Evolutionary conservation across 192 early-diverging fungal genomes (phyloP).

Genomic region (Spizellomyces sp.): DNA sequence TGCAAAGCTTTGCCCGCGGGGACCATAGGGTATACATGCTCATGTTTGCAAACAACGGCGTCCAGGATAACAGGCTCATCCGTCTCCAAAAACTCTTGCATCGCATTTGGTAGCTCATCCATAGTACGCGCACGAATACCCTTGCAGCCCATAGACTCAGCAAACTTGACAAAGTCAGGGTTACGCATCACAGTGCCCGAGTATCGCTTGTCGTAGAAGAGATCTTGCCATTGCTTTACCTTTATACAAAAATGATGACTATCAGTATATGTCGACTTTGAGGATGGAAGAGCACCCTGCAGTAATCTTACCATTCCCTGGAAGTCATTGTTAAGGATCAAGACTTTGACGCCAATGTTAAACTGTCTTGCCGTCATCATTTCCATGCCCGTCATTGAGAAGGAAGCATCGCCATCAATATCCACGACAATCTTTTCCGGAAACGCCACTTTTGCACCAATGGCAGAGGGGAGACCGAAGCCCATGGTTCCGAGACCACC

Average conservation of each 20-base stretch:
- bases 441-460: slow-evolving; percentile 94
- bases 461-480: slow-evolving; percentile 92
- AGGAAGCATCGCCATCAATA: slow-evolving; percentile 98
- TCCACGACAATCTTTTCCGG: slow-evolving; percentile 96
- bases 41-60: slow-evolving; percentile 84
- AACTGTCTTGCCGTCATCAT: slow-evolving; percentile 96
- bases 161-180: slow-evolving; percentile 97
- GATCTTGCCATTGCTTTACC: slow-evolving; percentile 74
- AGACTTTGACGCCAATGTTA: slow-evolving; percentile 95
- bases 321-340: slow-evolving; percentile 98
- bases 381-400: slow-evolving; percentile 99
- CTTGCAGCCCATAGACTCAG: slow-evolving; percentile 89
- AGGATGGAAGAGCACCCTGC: slow-evolving; percentile 58
- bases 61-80: slow-evolving; percentile 90
- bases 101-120: slow-evolving; percentile 81
- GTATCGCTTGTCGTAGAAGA: slow-evolving; percentile 97
- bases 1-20: slow-evolving; percentile 91
- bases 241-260: neutral
- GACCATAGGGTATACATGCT: slow-evolving; percentile 97
- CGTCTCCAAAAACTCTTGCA: slow-evolving; percentile 86
- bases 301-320: slow-evolving; percentile 85
- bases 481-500: slow-evolving; percentile 99
- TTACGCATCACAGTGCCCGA: slow-evolving; percentile 94
- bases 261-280: too few relatives aligned
- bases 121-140: slow-evolving; percentile 82